phyloP scores from a whole-genome alignment of 306 rosid species.

The Cicer chorassanicum region DNA sequence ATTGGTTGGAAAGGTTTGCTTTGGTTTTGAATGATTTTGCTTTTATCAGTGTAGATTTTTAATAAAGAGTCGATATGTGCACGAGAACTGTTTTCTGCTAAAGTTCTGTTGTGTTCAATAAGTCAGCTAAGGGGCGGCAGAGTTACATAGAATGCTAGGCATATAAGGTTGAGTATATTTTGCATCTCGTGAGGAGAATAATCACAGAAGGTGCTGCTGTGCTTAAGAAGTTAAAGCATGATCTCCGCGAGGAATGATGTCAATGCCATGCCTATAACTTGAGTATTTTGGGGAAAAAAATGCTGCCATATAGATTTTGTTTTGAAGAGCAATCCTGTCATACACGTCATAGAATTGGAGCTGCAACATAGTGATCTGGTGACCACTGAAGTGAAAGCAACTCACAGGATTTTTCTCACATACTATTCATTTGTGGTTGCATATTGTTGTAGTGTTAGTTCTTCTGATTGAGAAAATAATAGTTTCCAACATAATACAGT shows the following conservation, averaged over 20 bases:
- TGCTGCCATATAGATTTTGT: conserved; percentile 36
- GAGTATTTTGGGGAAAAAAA: conserved; percentile 41
- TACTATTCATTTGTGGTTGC: conserved; percentile 40
- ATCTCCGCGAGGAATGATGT: conserved; percentile 34
- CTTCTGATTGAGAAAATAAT: conserved; percentile 43
- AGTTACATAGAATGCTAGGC: conserved; percentile 35
- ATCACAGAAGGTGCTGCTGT: conserved; percentile 42
- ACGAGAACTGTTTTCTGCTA: conserved; percentile 42
- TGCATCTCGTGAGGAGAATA: conserved; percentile 36
- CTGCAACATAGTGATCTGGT: conserved; percentile 42
- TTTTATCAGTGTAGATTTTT: conserved; percentile 40
- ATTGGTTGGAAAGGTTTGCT: conserved; percentile 46
- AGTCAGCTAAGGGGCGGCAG: conserved; percentile 43
- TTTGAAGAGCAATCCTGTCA: conserved; percentile 39
- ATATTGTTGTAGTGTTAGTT: conserved; percentile 27
- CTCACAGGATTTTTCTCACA: conserved; percentile 32
- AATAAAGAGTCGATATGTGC: conserved; percentile 37
- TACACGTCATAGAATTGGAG: conserved; percentile 40
- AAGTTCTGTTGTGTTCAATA: conserved; percentile 40
- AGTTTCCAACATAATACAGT: conserved; percentile 29
- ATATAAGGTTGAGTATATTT: conserved; percentile 37
- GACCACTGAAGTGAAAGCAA: conserved; percentile 41
- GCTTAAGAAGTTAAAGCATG: conserved; percentile 34
- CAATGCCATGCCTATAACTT: conserved; percentile 4
- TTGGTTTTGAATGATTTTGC: conserved; percentile 44